Evolutionary conservation across 1,284 basidiomycete species (phyloP), one percentile per base, ranked within the genome.

Genomic region (Ceratobasidium sp.): DNA sequence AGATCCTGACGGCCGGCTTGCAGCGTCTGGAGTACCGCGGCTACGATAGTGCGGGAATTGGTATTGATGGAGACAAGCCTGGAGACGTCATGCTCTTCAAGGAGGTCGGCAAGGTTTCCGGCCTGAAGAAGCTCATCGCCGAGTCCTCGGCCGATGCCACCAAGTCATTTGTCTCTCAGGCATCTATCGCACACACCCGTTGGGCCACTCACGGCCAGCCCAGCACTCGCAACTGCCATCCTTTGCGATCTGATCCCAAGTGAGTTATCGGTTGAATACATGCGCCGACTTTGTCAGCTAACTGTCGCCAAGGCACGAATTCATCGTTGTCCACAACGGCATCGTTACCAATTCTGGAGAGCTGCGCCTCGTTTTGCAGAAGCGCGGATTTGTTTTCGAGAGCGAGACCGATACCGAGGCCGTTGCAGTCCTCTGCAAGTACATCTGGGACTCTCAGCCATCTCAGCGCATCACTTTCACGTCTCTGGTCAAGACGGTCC

Each of bases 121-220:
- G 94, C 42, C 91, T 99, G 78, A 94, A 96, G 86, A 95, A 98
- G 89, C 93, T 94, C 87, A 97, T 98, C 83, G 92, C 93, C 77
- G 89, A 90, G 81, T 92, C 95, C 20, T 87, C 85, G 80, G 85
- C 97, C 83, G 92, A 99, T 86, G 93, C 95, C 82, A 87, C 89
- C 85, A 97, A 95, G 89, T 90, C 91, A 49, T 95, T 93, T 86
- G 85, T 96, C 79, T 93, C 93, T 72, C 97, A 98, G 87, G 96
- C 97, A 72, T 96, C 96, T 71, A 99, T 99, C 87, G 98, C 97
- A 39, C 98, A 99, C 89, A 99, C 98, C 20, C 96, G 98, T 81
- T 99, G 98, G 98, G 98, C 98, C 2, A 99, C 98, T n/a, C 98
- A 99, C 86, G 98, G 98, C 80, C 92, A 94, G 70, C 95, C 96